These are phyloP conservation scores for Citrus sp. DNA, from an alignment of 345 rosid genomes.

Conservation along the genomic window DNA sequence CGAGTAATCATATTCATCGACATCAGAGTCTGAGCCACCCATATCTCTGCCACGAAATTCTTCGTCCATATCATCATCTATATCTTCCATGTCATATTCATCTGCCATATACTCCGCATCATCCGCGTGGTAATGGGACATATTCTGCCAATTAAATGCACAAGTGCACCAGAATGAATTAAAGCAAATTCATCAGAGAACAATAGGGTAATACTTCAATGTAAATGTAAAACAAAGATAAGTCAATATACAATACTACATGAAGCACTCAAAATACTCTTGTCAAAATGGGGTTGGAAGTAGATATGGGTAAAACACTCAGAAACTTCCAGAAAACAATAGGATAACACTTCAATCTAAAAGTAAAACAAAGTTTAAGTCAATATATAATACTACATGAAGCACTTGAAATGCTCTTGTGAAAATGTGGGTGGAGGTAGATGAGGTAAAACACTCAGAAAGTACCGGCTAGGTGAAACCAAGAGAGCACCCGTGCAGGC, in stretches of 20 bases:
- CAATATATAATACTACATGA: neutral
- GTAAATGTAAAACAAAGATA: neutral
- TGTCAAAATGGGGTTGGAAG: too few species aligned
- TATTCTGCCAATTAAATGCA: slow-evolving; percentile 18
- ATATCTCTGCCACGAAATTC: slow-evolving; percentile 43
- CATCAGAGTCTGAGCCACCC: slow-evolving; percentile 66
- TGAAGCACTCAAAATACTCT: neutral
- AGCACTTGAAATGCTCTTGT: neutral
- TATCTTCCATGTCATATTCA: slow-evolving; percentile 63
- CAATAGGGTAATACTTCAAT: slow-evolving; percentile 4
- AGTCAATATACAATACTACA: neutral
- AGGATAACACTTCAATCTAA: neutral
- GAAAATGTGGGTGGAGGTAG: neutral
- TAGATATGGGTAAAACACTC: too few species aligned
- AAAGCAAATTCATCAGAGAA: slow-evolving; percentile 11
- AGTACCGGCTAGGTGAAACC: neutral
- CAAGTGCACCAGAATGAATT: slow-evolving; percentile 17
- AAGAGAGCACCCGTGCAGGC: neutral
- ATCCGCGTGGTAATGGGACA: slow-evolving; percentile 60
- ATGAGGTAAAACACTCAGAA: neutral
- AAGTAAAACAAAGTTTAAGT: neutral
- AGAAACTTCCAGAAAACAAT: too few species aligned
- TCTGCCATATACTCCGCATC: slow-evolving; percentile 61
- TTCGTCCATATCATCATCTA: slow-evolving; percentile 59
- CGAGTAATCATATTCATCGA: slow-evolving; percentile 52